Evolutionary conservation across 164 flowering plant genomes (phyloP), one percentile per base, ranked within the genome.

Genomic region (Nymphaea colorata): DNA sequence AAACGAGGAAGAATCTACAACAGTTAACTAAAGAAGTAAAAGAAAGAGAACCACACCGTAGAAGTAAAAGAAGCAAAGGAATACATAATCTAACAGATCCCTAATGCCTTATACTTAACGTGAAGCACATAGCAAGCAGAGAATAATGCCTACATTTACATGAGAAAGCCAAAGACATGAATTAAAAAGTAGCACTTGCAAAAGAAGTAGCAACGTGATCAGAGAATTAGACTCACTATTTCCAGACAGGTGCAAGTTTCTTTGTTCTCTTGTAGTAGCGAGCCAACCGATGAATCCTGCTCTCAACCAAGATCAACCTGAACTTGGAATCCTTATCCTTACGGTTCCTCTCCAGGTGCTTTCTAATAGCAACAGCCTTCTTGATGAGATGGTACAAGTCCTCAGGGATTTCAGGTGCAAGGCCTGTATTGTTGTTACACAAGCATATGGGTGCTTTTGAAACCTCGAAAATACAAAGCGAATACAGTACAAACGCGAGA

Each of bases 221-320:
- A 51, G 14, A 8, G 3, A 3, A 3, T 15, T 0, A 51, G 11
- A 75, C 83, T 80, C 64, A 82, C 85, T 81, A 83, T 73, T 83
- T 83, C 84, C 84, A 83, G 64, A 78, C 79, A 5, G 86, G 82
- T 4, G 86, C 84, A 41, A 83, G 86, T 78, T 81, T 81, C 86
- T 83, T 81, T 11, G 77, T 73, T 73, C 75, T 71, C 79, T 79
- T 79, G 78, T 74, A 74, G 62, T 77, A 79, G 42, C 82, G 80
- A 57, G 79, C 79, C 7, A 79, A 73, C 3, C 80, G 78, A 61
- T 79, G 82, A 64, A 79, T 75, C 69, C 82, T 70, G 69, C 82
- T 79, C 76, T 79, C 82, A 12, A 79, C 80, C 14, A 79, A 68
- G 61, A 79, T 79, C 80, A 79, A 71, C 66, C 80, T 75, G 62